These are phyloP conservation scores for Aspergillus sp. DNA, from an alignment of 2,329 filamentous ascomycete species.

Conservation along the genomic window DNA sequence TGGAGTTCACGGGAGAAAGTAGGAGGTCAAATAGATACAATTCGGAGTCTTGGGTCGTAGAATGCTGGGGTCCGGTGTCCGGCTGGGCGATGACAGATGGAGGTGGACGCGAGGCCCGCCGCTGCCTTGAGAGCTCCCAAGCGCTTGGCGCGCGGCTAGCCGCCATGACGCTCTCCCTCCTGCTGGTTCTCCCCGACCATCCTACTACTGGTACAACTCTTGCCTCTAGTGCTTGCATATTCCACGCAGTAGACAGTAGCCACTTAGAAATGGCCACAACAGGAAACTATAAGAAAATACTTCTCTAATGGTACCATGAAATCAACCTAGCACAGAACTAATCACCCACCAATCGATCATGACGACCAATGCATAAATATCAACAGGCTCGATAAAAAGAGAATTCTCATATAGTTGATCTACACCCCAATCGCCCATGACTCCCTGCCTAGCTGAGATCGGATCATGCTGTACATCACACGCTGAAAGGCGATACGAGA, in stretches of 20 bases:
- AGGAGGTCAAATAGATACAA: conserved; percentile 14
- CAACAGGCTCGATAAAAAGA: neutral
- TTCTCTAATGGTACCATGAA: too few species aligned
- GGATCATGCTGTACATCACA: conserved; percentile 19
- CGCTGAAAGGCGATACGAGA: conserved; percentile 14
- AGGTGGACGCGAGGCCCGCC: conserved; percentile 31
- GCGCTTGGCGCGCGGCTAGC: conserved; percentile 31
- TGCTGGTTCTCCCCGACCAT: too few species aligned
- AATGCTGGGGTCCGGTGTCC: conserved; percentile 15
- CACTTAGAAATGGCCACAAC: too few species aligned
- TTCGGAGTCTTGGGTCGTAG: conserved; percentile 18
- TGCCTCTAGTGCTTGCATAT: too few species aligned
- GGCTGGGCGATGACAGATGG: conserved; percentile 29
- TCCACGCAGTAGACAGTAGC: too few species aligned
- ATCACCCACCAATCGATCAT: too few species aligned
- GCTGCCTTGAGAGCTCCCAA: conserved; percentile 30
- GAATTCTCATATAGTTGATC: neutral
- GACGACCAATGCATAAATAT: neutral
- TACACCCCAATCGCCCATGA: neutral
- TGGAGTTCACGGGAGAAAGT: conserved; percentile 6
- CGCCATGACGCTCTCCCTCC: neutral
- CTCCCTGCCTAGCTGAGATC: neutral
- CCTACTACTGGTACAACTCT: too few species aligned
- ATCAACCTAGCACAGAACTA: too few species aligned
- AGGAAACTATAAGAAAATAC: too few species aligned